These are phyloP conservation scores for Candida broadrunensis DNA, from an alignment of 805 yeast species.

Conservation along the genomic window DNA sequence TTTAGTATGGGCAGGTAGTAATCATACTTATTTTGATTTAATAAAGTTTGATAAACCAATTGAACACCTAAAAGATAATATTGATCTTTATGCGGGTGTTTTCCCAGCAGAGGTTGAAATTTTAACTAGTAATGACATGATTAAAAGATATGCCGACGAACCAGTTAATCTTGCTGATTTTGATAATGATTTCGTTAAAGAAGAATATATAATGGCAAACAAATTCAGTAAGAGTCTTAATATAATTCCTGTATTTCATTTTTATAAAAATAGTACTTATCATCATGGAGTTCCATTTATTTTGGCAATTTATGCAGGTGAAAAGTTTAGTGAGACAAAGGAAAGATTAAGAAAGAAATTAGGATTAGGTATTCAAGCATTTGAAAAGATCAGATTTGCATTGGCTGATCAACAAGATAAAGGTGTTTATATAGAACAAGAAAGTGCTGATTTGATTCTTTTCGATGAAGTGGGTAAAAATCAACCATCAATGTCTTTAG, in stretches of 20 bases:
- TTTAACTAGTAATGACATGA: conserved; percentile 33
- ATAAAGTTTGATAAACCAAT: conserved; percentile 34
- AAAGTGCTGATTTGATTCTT: conserved; percentile 53
- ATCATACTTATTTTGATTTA: conserved; percentile 36
- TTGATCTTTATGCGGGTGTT: conserved; percentile 38
- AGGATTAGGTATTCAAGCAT: conserved; percentile 78
- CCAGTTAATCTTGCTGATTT: conserved; percentile 19
- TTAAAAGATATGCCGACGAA: conserved; percentile 19
- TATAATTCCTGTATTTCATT: conserved; percentile 71
- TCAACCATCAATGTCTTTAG: conserved; percentile 52
- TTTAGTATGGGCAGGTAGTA: conserved; percentile 56
- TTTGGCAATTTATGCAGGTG: conserved; percentile 68
- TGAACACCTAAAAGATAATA: conserved; percentile 29
- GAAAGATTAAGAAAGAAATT: conserved; percentile 63
- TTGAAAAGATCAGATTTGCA: conserved; percentile 70
- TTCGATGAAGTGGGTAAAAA: conserved; percentile 47
- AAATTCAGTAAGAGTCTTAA: conserved; percentile 27
- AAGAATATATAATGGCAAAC: conserved; percentile 22
- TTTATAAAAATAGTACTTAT: conserved; percentile 61
- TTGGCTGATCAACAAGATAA: conserved; percentile 42
- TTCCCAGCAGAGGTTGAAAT: conserved; percentile 43
- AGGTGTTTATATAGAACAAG: conserved; percentile 42
- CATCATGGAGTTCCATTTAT: conserved; percentile 86
- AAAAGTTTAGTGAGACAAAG: conserved; percentile 59
- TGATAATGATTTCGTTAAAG: conserved; percentile 20